Percentiles rank a stretch among this genome's conserved stretches.
Conservation (phyloP, 2,329 filamentous ascomycete species). For the Nemania abortiva region DNA sequence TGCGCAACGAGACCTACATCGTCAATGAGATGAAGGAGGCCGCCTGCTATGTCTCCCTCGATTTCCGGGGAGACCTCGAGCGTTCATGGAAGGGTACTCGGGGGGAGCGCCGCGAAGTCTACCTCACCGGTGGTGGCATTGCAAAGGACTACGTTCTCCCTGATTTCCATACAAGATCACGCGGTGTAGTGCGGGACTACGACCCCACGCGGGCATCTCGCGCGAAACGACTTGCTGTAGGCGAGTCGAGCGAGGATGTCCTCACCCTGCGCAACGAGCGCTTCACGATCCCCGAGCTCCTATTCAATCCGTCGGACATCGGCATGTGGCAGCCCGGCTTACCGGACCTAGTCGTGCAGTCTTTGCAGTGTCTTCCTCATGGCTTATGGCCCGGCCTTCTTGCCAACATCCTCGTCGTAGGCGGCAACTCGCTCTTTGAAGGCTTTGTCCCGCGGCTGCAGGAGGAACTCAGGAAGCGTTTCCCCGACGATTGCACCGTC, state of each 20-base stretch:
- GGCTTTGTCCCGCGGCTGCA: constrained; percentile 86
- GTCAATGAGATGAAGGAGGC: constrained; percentile 97
- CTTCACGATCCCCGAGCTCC: constrained; percentile 87
- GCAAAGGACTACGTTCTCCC: constrained; percentile 93
- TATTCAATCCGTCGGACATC: constrained; percentile 89
- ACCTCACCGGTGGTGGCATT: constrained; percentile 67
- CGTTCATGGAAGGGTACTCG: constrained; percentile 83
- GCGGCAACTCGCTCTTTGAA: constrained; percentile 82
- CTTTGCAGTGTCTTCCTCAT: constrained; percentile 78
- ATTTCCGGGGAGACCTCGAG: constrained; percentile 84
- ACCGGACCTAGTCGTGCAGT: constrained; percentile 84
- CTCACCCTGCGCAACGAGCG: constrained; percentile 91
- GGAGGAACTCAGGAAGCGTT: constrained; percentile 76
- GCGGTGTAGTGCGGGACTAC: constrained; percentile 81
- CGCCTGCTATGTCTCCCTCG: constrained; percentile 82
- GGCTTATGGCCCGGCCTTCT: constrained; percentile 86
- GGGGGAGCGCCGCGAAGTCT: constrained; percentile 66
- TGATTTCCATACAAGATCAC: constrained; percentile 72
- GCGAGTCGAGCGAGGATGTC: constrained; percentile 76
- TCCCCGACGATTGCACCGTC: constrained; percentile 82
- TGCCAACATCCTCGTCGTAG: constrained; percentile 89
- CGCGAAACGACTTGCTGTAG: constrained; percentile 59
- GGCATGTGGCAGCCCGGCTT: constrained; percentile 87
- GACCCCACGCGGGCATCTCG: constrained; percentile 74
- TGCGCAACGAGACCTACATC: constrained; percentile 92